These are phyloP conservation scores for Thielaviopsis musarum DNA, from an alignment of 2,329 filamentous ascomycete species.

Conservation along the genomic window DNA sequence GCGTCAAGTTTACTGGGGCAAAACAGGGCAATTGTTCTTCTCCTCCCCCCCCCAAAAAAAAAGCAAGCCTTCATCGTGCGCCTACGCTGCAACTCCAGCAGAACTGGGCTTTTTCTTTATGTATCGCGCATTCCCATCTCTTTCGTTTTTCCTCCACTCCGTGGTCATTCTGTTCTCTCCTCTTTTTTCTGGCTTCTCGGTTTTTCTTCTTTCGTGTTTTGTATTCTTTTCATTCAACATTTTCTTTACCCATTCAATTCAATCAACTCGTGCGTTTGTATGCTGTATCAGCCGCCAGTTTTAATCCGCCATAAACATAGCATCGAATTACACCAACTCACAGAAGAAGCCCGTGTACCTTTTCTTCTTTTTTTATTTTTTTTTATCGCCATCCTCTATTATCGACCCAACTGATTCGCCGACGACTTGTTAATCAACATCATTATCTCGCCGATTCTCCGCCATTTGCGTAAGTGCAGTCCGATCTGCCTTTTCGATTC, in stretches of 20 bases:
- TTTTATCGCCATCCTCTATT: too few relatives aligned
- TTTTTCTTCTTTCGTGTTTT: not conserved
- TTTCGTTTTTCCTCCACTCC: not conserved
- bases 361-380: not conserved
- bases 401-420: not conserved
- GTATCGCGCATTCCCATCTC: not conserved
- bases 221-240: not conserved
- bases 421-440: not conserved
- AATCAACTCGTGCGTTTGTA: too few relatives aligned
- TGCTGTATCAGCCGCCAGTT: too few relatives aligned
- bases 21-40: too few relatives aligned
- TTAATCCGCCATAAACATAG: too few relatives aligned
- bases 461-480: not conserved
- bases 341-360: not conserved
- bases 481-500: not conserved
- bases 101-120: not conserved
- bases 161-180: not conserved
- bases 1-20: too few relatives aligned
- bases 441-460: not conserved
- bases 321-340: too few relatives aligned
- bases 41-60: too few relatives aligned
- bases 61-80: too few relatives aligned
- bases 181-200: not conserved
- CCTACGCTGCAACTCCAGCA: not conserved
- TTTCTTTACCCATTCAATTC: not conserved